Percentiles rank a stretch among this genome's conserved stretches.
phyloP scores from a whole-genome alignment of 306 rosid species.

The Alnus rubra region DNA sequence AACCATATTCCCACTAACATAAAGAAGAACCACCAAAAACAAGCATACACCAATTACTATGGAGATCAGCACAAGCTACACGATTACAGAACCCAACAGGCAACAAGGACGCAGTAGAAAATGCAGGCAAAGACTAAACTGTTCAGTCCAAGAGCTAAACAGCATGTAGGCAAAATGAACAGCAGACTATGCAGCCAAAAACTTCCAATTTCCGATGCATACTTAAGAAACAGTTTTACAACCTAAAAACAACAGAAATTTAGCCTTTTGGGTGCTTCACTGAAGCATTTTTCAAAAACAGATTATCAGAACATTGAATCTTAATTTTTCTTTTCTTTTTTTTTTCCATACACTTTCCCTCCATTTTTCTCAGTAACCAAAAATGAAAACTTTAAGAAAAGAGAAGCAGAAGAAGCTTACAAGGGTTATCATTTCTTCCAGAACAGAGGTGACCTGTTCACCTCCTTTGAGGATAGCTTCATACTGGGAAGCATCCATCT shows the following conservation, averaged over 20 bases:
- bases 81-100: too few relatives aligned
- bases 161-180: too few relatives aligned
- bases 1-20: too few relatives aligned
- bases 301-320: neutral
- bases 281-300: neutral
- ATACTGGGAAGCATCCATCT: constrained; percentile 43
- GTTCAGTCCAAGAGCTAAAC: too few relatives aligned
- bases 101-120: too few relatives aligned
- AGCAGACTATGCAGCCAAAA: too few relatives aligned
- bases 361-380: neutral
- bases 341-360: neutral
- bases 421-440: constrained; percentile 69
- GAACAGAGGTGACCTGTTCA: constrained; percentile 89
- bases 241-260: neutral
- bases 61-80: too few relatives aligned
- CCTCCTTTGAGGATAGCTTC: constrained; percentile 84
- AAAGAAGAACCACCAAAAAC: too few relatives aligned
- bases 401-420: constrained; percentile 38
- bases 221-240: neutral
- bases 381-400: neutral
- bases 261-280: neutral
- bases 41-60: too few relatives aligned
- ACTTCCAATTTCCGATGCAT: too few relatives aligned
- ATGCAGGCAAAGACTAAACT: too few relatives aligned
- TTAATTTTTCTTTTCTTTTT: neutral